phyloP scores from a whole-genome alignment of 768 basidiomycete species.

The Tylopilus rubrobrunneus region DNA sequence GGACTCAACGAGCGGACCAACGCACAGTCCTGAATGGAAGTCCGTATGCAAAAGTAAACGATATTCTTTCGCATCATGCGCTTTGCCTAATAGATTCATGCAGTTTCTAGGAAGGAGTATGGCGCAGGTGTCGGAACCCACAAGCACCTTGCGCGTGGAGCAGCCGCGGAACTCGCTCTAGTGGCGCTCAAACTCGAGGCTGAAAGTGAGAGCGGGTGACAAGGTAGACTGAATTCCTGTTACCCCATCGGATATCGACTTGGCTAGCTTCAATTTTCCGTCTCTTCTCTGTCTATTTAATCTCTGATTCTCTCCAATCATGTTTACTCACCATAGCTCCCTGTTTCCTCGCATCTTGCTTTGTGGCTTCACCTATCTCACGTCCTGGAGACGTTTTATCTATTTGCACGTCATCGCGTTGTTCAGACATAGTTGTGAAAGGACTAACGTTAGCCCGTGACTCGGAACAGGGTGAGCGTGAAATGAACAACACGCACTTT shows the following conservation, averaged over 20 bases:
- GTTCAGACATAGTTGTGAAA: constrained; percentile 5
- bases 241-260: not conserved
- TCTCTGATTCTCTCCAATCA: not conserved
- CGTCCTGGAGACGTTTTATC: constrained; percentile 8
- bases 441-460: constrained; percentile 3
- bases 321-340: not conserved
- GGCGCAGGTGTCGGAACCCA: constrained; percentile 48
- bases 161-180: constrained; percentile 34
- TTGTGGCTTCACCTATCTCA: constrained; percentile 7
- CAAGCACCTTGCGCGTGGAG: constrained; percentile 50
- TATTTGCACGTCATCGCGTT: constrained; percentile 6
- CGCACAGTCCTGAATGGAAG: constrained; percentile 50
- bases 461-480: not conserved
- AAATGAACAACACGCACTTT: constrained; percentile 9
- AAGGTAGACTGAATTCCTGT: not conserved
- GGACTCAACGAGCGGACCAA: constrained; percentile 42
- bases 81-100: constrained; percentile 10
- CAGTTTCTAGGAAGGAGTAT: constrained; percentile 50
- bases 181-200: constrained; percentile 31
- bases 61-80: constrained; percentile 7
- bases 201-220: constrained; percentile 15
- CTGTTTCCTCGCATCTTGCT: not conserved
- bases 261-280: not conserved
- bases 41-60: constrained; percentile 54
- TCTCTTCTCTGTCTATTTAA: constrained; percentile 5